phyloP scores from a whole-genome alignment of 169 alveolate species.

The Plasmodium billcollinsi region DNA sequence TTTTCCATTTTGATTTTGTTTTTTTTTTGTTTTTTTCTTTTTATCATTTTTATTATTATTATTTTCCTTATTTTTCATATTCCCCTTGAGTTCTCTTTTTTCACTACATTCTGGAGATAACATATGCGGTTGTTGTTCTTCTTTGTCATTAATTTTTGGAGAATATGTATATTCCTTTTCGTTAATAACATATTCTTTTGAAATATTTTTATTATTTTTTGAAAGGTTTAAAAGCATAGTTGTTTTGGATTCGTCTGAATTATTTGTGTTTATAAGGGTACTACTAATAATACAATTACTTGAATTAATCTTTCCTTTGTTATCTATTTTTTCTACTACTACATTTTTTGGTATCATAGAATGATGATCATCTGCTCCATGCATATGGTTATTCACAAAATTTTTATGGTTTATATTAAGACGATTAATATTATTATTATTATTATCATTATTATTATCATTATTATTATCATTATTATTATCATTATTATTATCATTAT shows the following conservation, averaged over 20 bases:
- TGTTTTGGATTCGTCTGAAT: constrained; percentile 42
- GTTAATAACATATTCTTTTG: constrained; percentile 10
- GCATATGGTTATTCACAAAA: background rate
- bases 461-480: background rate
- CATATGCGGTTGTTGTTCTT: constrained; percentile 10
- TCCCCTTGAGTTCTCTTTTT: background rate
- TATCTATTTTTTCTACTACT: constrained; percentile 19
- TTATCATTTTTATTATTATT: background rate
- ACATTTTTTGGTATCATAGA: background rate
- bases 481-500: background rate
- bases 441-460: background rate
- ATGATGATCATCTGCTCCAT: background rate
- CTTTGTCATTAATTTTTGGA: constrained; percentile 12
- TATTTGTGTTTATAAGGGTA: constrained; percentile 39
- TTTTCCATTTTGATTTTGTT: background rate
- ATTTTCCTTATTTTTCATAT: constrained; percentile 18
- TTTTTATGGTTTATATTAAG: background rate
- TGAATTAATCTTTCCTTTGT: constrained; percentile 9
- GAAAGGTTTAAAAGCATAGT: constrained; percentile 35
- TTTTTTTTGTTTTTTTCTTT: background rate
- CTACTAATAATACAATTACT: constrained; percentile 28
- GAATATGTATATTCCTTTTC: constrained; percentile 48
- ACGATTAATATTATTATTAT: background rate
- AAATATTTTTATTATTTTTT: constrained; percentile 36
- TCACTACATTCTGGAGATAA: background rate